phyloP scores from a whole-genome alignment of 495 filamentous ascomycete genomes.

The Hypoxylon trugodes region DNA sequence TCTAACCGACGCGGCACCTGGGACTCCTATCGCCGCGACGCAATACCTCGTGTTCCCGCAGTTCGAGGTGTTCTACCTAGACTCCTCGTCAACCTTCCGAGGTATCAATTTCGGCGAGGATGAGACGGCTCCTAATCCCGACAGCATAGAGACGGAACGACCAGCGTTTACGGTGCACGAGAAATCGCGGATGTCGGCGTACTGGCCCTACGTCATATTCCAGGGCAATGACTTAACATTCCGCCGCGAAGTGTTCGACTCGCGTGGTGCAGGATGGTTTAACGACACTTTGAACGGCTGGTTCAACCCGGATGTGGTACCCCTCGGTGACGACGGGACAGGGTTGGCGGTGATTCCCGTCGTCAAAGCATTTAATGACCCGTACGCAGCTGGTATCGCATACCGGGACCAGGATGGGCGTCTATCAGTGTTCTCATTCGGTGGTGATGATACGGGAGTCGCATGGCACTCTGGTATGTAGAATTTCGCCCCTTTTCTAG shows the following conservation, averaged over 20 bases:
- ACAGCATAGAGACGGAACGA: constrained; percentile 14
- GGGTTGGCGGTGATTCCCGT: constrained; percentile 18
- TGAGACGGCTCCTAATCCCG: constrained; percentile 24
- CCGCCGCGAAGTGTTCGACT: constrained; percentile 23
- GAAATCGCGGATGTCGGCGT: constrained; percentile 17
- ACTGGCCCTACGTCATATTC: constrained; percentile 30
- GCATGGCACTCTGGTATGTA: constrained; percentile 25
- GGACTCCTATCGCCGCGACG: constrained; percentile 23
- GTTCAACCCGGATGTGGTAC: constrained; percentile 5
- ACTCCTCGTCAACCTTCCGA: constrained; percentile 20
- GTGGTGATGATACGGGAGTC: constrained; percentile 24
- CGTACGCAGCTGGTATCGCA: constrained; percentile 25
- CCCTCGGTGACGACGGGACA: constrained; percentile 13
- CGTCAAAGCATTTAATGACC: neutral
- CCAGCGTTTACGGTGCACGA: constrained; percentile 1
- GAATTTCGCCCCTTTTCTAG: neutral
- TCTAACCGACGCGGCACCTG: constrained; percentile 21
- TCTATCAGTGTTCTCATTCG: constrained; percentile 28
- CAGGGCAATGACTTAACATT: constrained; percentile 20
- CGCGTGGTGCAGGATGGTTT: constrained; percentile 1
- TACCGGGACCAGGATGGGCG: constrained; percentile 26
- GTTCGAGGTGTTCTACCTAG: constrained; percentile 25
- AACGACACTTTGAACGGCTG: constrained; percentile 23
- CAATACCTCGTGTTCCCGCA: constrained; percentile 17
- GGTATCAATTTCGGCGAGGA: constrained; percentile 28